A percentile compares a stretch with the other conserved stretches of the same genome.
These are phyloP conservation scores for Penicillium sp. DNA, from an alignment of 2,329 filamentous ascomycete genomes.

Conservation along the genomic window DNA sequence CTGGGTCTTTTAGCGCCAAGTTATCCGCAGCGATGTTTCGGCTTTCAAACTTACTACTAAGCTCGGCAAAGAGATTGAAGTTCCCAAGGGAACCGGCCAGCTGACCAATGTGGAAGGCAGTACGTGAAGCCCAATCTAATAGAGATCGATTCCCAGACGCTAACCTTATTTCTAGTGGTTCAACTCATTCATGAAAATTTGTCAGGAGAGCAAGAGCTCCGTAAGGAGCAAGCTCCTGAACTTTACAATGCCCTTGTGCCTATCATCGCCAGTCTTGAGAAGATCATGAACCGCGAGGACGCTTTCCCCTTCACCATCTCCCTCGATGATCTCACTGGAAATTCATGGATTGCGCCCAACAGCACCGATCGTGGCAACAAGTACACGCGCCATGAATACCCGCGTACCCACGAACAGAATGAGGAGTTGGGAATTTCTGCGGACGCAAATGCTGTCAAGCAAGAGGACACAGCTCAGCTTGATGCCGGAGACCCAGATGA, in stretches of 20 bases:
- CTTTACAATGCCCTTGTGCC: constrained; percentile 73
- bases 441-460: constrained; percentile 36
- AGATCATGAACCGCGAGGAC: constrained; percentile 73
- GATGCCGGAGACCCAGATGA: constrained; percentile 56
- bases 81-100: constrained; percentile 85
- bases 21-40: constrained; percentile 89
- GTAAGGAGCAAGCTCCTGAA: constrained; percentile 75
- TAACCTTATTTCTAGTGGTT: constrained; percentile 53
- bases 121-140: neutral
- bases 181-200: constrained; percentile 76
- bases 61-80: constrained; percentile 72
- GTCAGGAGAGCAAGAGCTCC: constrained; percentile 73
- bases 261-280: constrained; percentile 69
- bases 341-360: constrained; percentile 93
- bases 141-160: neutral
- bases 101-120: constrained; percentile 86
- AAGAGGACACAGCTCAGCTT: constrained; percentile 24
- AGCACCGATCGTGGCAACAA: constrained; percentile 74
- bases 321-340: constrained; percentile 88
- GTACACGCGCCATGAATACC: constrained; percentile 82
- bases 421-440: constrained; percentile 71
- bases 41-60: constrained; percentile 78
- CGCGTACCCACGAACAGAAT: constrained; percentile 82
- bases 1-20: constrained; percentile 54
- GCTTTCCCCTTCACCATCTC: constrained; percentile 84